phyloP scores from a whole-genome alignment of 768 basidiomycete species.

The Guyanaporus albipodus region DNA sequence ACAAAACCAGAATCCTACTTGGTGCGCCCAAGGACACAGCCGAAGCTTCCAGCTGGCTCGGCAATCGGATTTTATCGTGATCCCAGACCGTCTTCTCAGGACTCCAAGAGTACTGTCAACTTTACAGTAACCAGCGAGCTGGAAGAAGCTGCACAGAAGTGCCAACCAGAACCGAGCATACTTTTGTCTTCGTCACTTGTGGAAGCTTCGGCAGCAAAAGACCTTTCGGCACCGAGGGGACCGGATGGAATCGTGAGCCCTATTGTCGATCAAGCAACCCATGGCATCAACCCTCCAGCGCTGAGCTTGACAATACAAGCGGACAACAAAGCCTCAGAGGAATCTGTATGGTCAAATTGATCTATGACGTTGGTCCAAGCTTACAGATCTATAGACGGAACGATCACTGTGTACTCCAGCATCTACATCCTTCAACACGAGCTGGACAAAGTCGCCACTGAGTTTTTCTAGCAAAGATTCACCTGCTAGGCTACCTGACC shows the following conservation, averaged over 20 bases:
- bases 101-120: constrained; percentile 51
- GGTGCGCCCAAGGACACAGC: constrained; percentile 49
- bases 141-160: constrained; percentile 33
- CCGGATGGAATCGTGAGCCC: constrained; percentile 6
- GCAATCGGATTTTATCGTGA: constrained; percentile 72
- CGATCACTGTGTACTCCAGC: constrained; percentile 47
- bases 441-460: constrained; percentile 53
- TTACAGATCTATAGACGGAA: constrained; percentile 35
- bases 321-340: constrained; percentile 52
- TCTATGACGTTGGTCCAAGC: constrained; percentile 1
- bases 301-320: constrained; percentile 27
- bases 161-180: constrained; percentile 17
- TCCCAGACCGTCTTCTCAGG: constrained; percentile 48
- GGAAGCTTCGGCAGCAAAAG: constrained; percentile 9
- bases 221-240: constrained; percentile 6
- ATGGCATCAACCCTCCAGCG: constrained; percentile 13
- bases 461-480: constrained; percentile 63
- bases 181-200: constrained; percentile 25
- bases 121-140: constrained; percentile 82
- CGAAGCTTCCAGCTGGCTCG: constrained; percentile 69
- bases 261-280: constrained; percentile 6
- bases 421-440: constrained; percentile 31
- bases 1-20: constrained; percentile 23
- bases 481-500: constrained; percentile 65
- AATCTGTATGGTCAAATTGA: constrained; percentile 42